phyloP scores from a whole-genome alignment of 2,329 filamentous ascomycete genomes.

The Hypoxylon sp. region DNA sequence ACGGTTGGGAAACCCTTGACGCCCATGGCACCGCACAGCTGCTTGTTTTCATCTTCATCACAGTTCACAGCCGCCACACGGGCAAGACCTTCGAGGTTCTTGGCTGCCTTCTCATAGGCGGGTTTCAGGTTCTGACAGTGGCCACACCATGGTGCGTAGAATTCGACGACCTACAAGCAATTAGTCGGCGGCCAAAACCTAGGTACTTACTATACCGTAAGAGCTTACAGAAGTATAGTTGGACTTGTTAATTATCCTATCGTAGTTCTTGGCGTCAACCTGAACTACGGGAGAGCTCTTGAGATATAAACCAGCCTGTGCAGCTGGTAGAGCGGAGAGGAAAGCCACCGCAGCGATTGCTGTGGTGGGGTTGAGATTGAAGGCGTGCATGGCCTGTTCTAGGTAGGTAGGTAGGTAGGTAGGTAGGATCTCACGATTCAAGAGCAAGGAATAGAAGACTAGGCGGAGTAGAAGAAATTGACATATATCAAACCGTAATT shows the following conservation, averaged over 20 bases:
- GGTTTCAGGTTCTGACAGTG: constrained; percentile 97
- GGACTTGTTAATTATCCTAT: constrained; percentile 85
- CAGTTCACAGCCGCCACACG: constrained; percentile 97
- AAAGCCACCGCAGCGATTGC: constrained; percentile 72
- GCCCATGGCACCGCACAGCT: constrained; percentile 86
- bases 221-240: constrained; percentile 86
- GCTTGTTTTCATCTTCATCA: constrained; percentile 93
- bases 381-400: constrained; percentile 63
- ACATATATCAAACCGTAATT: constrained; percentile 40
- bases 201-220: constrained; percentile 49
- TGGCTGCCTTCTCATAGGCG: constrained; percentile 93
- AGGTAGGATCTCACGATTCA: constrained; percentile 19
- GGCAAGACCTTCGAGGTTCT: constrained; percentile 88
- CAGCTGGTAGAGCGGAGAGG: constrained; percentile 75
- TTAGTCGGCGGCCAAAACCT: constrained; percentile 17
- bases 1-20: constrained; percentile 95
- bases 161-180: constrained; percentile 74
- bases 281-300: constrained; percentile 91
- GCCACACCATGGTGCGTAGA: constrained; percentile 98
- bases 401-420: constrained; percentile 3
- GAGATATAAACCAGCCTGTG: constrained; percentile 82
- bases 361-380: constrained; percentile 64
- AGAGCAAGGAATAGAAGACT: neutral
- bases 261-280: constrained; percentile 83
- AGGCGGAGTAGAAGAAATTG: constrained; percentile 22